Percentiles rank a stretch among this genome's conserved stretches.
These are phyloP conservation scores for Aspergillus udagawae DNA, from an alignment of 2,329 filamentous ascomycete genomes.

Conservation along the genomic window DNA sequence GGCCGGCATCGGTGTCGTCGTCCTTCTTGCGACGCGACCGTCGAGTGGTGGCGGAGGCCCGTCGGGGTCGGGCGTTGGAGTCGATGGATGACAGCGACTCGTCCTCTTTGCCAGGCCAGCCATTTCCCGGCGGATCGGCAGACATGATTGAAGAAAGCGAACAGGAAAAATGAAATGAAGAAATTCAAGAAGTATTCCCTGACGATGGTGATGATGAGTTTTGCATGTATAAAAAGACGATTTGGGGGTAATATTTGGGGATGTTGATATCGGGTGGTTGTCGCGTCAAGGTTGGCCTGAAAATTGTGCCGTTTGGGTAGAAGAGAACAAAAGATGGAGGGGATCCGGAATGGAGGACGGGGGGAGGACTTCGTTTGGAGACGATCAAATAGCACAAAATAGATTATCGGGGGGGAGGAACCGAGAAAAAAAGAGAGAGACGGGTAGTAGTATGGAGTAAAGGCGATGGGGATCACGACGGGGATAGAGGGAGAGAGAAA, in stretches of 20 bases:
- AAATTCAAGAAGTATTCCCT: not conserved
- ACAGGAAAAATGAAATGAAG: too few species aligned
- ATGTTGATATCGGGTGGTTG: not conserved
- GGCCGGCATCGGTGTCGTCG: constrained; percentile 25
- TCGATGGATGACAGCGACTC: constrained; percentile 19
- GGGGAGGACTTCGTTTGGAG: not conserved
- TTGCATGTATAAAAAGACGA: not conserved
- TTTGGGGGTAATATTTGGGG: not conserved
- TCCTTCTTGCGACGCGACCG: constrained; percentile 43
- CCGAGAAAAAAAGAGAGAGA: constrained; percentile 9
- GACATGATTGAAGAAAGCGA: constrained; percentile 22
- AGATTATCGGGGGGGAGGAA: constrained; percentile 5
- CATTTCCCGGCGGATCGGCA: constrained; percentile 24
- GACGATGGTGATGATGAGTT: not conserved
- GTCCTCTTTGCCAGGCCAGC: constrained; percentile 23
- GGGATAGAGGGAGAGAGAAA: constrained; percentile 7
- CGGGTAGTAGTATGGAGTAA: constrained; percentile 11
- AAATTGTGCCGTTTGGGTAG: constrained; percentile 1
- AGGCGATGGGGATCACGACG: not conserved
- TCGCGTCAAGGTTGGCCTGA: not conserved
- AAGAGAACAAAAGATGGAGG: not conserved
- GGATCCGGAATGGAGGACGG: too few species aligned
- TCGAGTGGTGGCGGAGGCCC: constrained; percentile 25
- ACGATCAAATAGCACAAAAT: not conserved
- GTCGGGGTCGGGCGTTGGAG: constrained; percentile 26